These are phyloP conservation scores for Jaminaea rosea DNA, from an alignment of 1,284 basidiomycete species.

Conservation along the genomic window DNA sequence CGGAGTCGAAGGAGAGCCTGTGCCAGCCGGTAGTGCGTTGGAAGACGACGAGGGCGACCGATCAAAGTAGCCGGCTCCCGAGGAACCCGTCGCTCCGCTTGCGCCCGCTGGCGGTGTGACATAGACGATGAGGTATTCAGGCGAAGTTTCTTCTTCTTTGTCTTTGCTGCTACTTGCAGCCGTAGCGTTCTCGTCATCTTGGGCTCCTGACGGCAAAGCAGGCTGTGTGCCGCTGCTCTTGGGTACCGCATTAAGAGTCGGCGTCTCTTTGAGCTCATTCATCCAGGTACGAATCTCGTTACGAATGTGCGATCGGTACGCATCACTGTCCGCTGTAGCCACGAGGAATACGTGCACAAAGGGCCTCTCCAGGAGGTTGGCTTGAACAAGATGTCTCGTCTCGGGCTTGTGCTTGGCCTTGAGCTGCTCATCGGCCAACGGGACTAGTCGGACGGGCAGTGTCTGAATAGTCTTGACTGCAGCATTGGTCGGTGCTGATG, in stretches of 20 bases:
- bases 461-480: constrained; percentile 32
- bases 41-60: neutral
- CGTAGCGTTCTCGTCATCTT: neutral
- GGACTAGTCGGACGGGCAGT: constrained; percentile 24
- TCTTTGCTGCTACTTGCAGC: neutral
- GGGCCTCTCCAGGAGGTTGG: constrained; percentile 26
- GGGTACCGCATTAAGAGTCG: constrained; percentile 4
- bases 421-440: constrained; percentile 16
- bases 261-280: constrained; percentile 20
- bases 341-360: constrained; percentile 41
- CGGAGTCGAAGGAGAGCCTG: neutral
- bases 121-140: constrained; percentile 42
- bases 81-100: neutral
- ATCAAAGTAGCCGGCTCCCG: neutral
- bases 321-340: constrained; percentile 41
- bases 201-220: neutral
- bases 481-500: constrained; percentile 1
- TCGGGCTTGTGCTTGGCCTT: constrained; percentile 8
- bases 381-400: constrained; percentile 8
- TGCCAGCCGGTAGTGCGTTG: neutral
- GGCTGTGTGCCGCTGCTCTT: constrained; percentile 1
- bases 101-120: constrained; percentile 30
- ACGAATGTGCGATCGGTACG: constrained; percentile 40
- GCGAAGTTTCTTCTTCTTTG: constrained; percentile 6
- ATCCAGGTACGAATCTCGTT: constrained; percentile 43